Evolutionary conservation across 75 land plant genomes (phyloP).

Genomic region (Cupressus sempervirens): DNA sequence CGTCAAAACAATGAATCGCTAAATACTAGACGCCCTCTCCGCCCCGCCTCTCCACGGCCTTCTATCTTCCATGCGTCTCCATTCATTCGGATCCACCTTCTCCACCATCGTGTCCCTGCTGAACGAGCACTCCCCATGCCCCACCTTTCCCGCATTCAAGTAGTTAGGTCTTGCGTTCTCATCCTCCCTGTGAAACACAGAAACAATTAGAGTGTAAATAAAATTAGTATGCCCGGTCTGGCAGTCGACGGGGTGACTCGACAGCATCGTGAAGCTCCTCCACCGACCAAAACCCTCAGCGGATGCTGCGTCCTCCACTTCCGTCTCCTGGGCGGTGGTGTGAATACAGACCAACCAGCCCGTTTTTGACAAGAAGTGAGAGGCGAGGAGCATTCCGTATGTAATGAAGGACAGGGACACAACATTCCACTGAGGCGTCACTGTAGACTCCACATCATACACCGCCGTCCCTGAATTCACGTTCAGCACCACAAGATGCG

Average conservation of each 20-base stretch:
- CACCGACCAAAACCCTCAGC: background rate
- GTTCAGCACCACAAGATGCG: background rate
- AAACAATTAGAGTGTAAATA: background rate
- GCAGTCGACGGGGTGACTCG: background rate
- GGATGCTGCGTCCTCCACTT: background rate
- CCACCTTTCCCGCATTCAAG: background rate
- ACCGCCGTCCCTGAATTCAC: background rate
- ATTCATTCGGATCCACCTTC: background rate
- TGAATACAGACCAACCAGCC: conserved; percentile 7
- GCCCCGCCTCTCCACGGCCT: conserved; percentile 10
- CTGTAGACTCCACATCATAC: background rate
- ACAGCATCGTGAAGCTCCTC: background rate
- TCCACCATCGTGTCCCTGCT: background rate
- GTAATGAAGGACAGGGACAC: background rate
- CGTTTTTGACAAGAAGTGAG: background rate
- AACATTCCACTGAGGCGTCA: background rate
- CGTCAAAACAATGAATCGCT: conserved; percentile 2
- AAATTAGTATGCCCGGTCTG: background rate
- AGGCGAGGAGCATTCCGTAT: background rate
- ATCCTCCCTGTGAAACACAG: background rate
- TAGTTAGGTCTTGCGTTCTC: background rate
- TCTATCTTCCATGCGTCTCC: background rate
- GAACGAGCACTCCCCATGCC: background rate
- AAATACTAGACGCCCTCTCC: background rate
- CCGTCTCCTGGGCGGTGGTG: background rate